These are phyloP conservation scores for Daucus carota DNA, from an alignment of 129 eudicot genomes.

Conservation along the genomic window DNA sequence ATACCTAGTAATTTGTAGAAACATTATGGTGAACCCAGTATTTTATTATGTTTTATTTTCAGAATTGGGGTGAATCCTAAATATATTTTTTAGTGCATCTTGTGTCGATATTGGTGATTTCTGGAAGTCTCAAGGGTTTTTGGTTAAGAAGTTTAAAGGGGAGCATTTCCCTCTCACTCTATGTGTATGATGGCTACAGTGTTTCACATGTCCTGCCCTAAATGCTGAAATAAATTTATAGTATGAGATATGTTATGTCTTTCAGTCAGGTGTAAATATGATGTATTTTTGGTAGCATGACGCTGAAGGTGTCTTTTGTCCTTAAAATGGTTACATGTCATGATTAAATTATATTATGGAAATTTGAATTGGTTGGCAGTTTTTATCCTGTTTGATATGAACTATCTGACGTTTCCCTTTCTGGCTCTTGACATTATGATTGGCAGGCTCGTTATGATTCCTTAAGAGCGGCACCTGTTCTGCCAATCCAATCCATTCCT, in stretches of 20 bases:
- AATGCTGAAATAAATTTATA: not conserved
- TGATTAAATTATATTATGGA: not conserved
- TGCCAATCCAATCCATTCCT: slow-evolving; percentile 43
- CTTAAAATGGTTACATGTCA: not conserved
- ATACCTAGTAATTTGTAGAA: not conserved
- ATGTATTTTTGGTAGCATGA: not conserved
- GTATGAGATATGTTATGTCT: not conserved
- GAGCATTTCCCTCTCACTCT: not conserved
- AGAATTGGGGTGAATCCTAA: not conserved
- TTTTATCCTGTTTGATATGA: not conserved
- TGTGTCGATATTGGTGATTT: not conserved
- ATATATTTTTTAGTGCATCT: not conserved
- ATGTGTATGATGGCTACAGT: not conserved
- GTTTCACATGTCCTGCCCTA: not conserved
- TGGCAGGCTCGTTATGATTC: slow-evolving; percentile 61
- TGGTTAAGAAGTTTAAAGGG: not conserved
- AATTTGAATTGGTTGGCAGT: not conserved
- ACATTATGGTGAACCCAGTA: not conserved
- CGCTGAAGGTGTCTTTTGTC: not conserved
- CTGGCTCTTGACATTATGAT: slow-evolving; percentile 4
- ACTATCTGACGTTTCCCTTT: not conserved
- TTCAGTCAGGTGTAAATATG: not conserved
- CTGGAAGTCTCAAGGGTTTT: not conserved
- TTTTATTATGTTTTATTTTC: not conserved
- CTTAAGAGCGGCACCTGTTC: slow-evolving; percentile 31